Conservation (phyloP, 2,329 filamentous ascomycete species). For the Bipolaris victoriae region DNA sequence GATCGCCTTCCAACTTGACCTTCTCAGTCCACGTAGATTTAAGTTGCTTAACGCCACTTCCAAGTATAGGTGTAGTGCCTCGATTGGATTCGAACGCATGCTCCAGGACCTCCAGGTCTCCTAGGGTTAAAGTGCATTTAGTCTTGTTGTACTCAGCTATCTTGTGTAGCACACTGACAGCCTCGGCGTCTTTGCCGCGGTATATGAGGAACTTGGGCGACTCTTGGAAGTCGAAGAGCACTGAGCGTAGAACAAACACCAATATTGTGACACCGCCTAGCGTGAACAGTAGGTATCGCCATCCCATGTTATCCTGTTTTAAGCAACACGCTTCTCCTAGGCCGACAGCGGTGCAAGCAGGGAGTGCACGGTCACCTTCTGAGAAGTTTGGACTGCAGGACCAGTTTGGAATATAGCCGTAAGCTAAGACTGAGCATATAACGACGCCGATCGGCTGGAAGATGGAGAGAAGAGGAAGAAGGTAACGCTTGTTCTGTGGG, state of each 20-base stretch:
- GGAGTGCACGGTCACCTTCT: conserved; percentile 48
- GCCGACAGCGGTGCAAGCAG: conserved; percentile 52
- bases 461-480: conserved; percentile 60
- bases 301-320: conserved; percentile 52
- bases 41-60: conserved; percentile 39
- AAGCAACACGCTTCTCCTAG: conserved; percentile 46
- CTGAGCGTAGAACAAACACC: conserved; percentile 60
- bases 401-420: conserved; percentile 60
- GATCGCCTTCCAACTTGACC: conserved; percentile 48
- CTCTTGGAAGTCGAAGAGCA: conserved; percentile 62
- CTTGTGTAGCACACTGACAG: conserved; percentile 55
- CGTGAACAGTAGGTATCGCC: conserved; percentile 53
- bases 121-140: conserved; percentile 42
- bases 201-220: conserved; percentile 66
- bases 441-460: conserved; percentile 64
- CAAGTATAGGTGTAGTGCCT: conserved; percentile 36
- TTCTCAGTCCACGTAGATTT: conserved; percentile 43
- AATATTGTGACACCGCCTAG: conserved; percentile 49
- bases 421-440: conserved; percentile 58
- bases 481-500: conserved; percentile 59
- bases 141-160: conserved; percentile 53
- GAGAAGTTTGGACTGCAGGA: conserved; percentile 61
- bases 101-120: conserved; percentile 46
- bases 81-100: conserved; percentile 35
- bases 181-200: conserved; percentile 58